Evolutionary conservation across 495 filamentous ascomycete species (phyloP).

Genomic region (Achaetomiella virescens): DNA sequence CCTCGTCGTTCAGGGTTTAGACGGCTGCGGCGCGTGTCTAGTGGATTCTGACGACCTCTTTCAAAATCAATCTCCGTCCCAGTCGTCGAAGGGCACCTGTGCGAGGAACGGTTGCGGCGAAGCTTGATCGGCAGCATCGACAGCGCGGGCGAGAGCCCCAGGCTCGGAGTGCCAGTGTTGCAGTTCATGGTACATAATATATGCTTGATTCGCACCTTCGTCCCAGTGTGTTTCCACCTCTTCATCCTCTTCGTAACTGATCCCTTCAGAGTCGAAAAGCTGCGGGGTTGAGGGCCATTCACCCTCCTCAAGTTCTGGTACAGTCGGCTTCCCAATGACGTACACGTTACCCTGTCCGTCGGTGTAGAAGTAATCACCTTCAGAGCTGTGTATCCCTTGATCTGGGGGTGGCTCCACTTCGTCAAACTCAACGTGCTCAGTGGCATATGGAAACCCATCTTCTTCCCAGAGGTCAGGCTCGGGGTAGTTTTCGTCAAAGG

Average conservation of each 20-base stretch:
- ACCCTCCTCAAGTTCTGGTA: not conserved
- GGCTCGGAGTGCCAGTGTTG: constrained; percentile 1
- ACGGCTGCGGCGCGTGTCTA: not conserved
- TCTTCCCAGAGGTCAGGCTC: not conserved
- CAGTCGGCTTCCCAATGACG: constrained; percentile 1
- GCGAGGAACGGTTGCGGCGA: not conserved
- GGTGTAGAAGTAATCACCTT: constrained; percentile 26
- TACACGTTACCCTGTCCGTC: constrained; percentile 22
- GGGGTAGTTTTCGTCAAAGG: not conserved
- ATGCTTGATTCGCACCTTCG: not conserved
- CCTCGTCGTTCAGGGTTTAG: not conserved
- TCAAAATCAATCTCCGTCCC: not conserved
- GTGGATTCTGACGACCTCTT: not conserved
- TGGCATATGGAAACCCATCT: not conserved
- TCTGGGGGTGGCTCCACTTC: not conserved
- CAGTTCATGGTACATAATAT: constrained; percentile 20
- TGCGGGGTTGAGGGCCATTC: not conserved
- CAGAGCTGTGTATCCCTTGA: constrained; percentile 8
- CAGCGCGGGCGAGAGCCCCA: not conserved
- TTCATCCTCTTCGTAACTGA: constrained; percentile 5
- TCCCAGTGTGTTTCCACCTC: not conserved
- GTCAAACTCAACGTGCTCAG: not conserved
- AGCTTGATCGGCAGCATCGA: not conserved
- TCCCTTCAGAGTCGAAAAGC: not conserved
- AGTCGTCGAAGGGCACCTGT: not conserved